Base-by-base conservation (phyloP, 768 basidiomycete species). In the Trametes sanguinea region DNA sequence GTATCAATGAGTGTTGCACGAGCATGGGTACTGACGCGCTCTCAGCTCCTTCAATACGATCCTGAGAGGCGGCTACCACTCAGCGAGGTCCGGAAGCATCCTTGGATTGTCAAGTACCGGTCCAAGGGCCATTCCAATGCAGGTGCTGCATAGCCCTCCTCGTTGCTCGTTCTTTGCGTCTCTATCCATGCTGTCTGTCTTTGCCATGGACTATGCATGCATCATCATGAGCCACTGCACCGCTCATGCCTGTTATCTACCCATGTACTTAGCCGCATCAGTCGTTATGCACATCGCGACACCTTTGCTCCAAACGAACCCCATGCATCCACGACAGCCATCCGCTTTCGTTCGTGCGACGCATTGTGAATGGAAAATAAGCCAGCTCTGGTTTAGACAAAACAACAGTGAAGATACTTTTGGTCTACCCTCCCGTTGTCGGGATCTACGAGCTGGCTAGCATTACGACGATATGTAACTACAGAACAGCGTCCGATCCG, bases 1-100 rank as follows among this genome's bases (percentile, higher is more conserved):
- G 62, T 58, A 35, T 27, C 48, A 22, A 61, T 33, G 8, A n/a
- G 16, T n/a, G 37, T 37, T 46, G 8, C 29, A 13, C 17, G 16
- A 16, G 46, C 27, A 9, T 14, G 14, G 53, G 32, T 14, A 33
- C 65, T 6, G 11, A 6, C 6, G 35, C 11, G 6, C 11, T 37
- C 35, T 6, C 11, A 98, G 96, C 84, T 98, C 14, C 83, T 98
- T 13, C 88, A 85, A 73, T 86, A 92, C 64, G 87, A 92, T 27
- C 91, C 94, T 0, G 82, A 87, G 66, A 82, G 88, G 58, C 85
- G 95, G 5, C 66, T 98, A 14, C 78, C 94, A 0, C 80, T 97
- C 29, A 72, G 76, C 0, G 87, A 94, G 14, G 95, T 94, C 33
- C 78, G 87, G 30, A 78, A 78, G 3, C 95, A 96, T 69, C 93